Evolutionary conservation across 1,139 yeast species (phyloP).

Genomic region (Protomyces gravidus): DNA sequence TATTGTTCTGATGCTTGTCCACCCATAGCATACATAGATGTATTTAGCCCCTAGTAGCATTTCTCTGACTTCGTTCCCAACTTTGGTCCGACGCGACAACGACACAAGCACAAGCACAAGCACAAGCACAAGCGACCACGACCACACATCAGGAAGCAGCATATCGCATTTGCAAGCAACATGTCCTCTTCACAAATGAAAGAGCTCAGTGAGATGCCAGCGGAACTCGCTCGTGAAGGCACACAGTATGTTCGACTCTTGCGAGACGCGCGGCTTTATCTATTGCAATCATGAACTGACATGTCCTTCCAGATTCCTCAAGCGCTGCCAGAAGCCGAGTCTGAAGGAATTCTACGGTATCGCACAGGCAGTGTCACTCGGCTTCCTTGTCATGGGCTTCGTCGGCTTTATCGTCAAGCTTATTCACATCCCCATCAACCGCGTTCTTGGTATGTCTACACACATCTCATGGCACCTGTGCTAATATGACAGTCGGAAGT

Average conservation of each 20-base stretch:
- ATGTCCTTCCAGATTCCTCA: conserved; percentile 21
- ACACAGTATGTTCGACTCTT: conserved; percentile 8
- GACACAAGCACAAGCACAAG: too few species aligned
- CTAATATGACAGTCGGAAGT: not conserved
- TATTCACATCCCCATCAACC: conserved; percentile 33
- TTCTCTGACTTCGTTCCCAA: too few species aligned
- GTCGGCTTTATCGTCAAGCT: conserved; percentile 32
- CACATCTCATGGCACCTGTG: not conserved
- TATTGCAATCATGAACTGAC: not conserved
- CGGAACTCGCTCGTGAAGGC: conserved; percentile 24
- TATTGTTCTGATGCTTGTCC: not conserved
- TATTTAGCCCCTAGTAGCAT: too few species aligned
- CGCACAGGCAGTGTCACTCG: conserved; percentile 32
- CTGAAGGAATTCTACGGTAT: conserved; percentile 29
- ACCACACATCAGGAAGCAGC: too few species aligned
- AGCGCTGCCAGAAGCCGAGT: conserved; percentile 32
- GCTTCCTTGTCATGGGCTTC: conserved; percentile 33
- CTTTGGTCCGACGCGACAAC: too few species aligned
- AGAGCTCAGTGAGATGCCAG: conserved; percentile 28
- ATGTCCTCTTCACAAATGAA: conserved; percentile 2
- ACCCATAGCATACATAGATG: too few species aligned
- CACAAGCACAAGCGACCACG: too few species aligned
- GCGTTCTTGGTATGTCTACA: conserved; percentile 29
- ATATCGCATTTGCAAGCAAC: too few species aligned
- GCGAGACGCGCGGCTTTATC: too few species aligned